These are phyloP conservation scores for Rehmannia glutinosa DNA, from an alignment of 257 asterid species.

Conservation along the genomic window DNA sequence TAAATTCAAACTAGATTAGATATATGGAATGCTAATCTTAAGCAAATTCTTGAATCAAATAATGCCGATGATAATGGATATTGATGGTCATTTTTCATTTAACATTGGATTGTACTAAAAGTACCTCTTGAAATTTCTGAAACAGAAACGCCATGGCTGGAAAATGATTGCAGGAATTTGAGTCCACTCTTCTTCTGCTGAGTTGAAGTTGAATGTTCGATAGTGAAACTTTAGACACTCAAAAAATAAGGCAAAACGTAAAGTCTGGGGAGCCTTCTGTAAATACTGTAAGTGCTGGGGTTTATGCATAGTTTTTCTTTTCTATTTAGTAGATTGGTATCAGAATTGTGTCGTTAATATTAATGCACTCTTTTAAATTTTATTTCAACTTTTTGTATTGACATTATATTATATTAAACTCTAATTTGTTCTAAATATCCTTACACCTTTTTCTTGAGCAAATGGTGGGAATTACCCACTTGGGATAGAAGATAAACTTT, in stretches of 20 bases:
- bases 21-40: background rate
- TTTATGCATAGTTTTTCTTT: no score
- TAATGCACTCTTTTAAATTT: no score
- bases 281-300: conserved; percentile 13
- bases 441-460: no score
- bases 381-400: no score
- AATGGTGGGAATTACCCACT: no score
- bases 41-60: background rate
- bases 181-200: background rate
- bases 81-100: background rate
- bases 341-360: no score
- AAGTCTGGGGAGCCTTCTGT: background rate
- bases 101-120: background rate
- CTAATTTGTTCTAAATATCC: no score
- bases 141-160: conserved; percentile 48
- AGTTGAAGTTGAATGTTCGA: background rate
- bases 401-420: no score
- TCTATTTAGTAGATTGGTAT: background rate
- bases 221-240: background rate
- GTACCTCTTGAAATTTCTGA: conserved; percentile 52
- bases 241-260: background rate
- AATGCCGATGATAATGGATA: background rate
- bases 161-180: conserved; percentile 18
- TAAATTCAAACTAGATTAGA: background rate
- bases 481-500: no score